Percentiles rank a stretch among this genome's conserved stretches.
These are phyloP conservation scores for Capronia americana DNA, from an alignment of 2,329 filamentous ascomycete species.

Conservation along the genomic window DNA sequence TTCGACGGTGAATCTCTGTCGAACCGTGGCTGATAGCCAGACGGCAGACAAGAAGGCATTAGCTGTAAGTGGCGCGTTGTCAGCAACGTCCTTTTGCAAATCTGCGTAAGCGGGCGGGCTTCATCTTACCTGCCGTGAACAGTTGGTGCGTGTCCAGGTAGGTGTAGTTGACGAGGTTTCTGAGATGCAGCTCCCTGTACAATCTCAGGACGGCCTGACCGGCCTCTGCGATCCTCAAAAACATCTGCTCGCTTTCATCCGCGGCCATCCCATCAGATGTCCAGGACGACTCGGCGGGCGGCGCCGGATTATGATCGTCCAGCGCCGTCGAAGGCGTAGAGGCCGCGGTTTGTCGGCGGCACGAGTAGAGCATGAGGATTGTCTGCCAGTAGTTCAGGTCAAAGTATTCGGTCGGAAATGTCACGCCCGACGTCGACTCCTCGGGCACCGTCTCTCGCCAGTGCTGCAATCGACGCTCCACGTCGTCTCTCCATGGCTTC, in stretches of 20 bases:
- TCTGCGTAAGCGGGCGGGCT: neutral
- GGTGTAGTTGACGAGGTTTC: slow-evolving; percentile 1
- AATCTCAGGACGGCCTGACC: slow-evolving; percentile 4
- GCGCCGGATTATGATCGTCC: neutral
- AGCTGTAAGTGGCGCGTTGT: neutral
- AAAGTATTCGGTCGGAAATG: slow-evolving; percentile 1
- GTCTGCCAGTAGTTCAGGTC: slow-evolving; percentile 4
- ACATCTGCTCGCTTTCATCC: neutral
- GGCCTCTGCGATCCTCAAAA: slow-evolving; percentile 4
- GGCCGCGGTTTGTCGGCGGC: neutral
- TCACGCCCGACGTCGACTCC: slow-evolving; percentile 3
- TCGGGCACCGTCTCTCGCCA: neutral
- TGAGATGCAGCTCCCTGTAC: slow-evolving; percentile 1
- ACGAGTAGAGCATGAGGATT: neutral
- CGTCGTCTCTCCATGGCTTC: slow-evolving; percentile 1
- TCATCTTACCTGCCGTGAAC: slow-evolving; percentile 1
- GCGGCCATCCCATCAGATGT: slow-evolving; percentile 4
- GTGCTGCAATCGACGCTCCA: slow-evolving; percentile 2
- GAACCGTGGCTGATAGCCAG: neutral
- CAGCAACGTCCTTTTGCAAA: neutral
- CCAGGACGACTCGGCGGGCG: neutral
- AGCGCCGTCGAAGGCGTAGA: neutral
- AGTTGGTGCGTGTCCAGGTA: slow-evolving; percentile 1
- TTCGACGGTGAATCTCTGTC: neutral
- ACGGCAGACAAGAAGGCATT: slow-evolving; percentile 4